Conservation (phyloP, 2,329 filamentous ascomycete genomes). For the Sarocladium strictum region DNA sequence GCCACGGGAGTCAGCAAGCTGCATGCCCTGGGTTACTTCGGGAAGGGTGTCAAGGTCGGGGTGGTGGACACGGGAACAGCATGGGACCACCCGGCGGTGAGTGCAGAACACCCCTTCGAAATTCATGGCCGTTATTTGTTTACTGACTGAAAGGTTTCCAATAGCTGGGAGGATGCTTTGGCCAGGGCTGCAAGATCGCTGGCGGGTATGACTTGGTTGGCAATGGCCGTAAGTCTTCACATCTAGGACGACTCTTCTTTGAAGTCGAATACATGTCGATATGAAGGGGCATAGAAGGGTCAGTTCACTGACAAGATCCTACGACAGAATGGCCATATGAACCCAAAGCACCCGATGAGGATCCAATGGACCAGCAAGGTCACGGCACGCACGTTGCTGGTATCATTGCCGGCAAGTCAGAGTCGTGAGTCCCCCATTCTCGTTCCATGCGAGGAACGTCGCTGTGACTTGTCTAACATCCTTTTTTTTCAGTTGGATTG, state of each 20-base stretch:
- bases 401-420: slow-evolving; percentile 23
- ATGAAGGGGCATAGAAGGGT: too few species aligned
- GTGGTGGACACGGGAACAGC: slow-evolving; percentile 21
- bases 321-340: not conserved
- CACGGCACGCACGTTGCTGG: slow-evolving; percentile 26
- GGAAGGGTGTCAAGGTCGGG: slow-evolving; percentile 19
- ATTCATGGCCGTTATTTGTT: too few species aligned
- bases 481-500: slow-evolving; percentile 16
- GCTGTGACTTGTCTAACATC: too few species aligned
- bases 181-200: slow-evolving; percentile 18
- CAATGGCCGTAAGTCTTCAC: slow-evolving; percentile 11
- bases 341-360: slow-evolving; percentile 15
- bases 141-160: too few species aligned
- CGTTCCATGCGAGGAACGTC: too few species aligned
- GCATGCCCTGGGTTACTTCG: slow-evolving; percentile 18
- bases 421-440: not conserved
- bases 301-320: too few species aligned
- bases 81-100: slow-evolving; percentile 17
- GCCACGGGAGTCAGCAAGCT: slow-evolving; percentile 19
- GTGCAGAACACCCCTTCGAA: too few species aligned
- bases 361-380: slow-evolving; percentile 20
- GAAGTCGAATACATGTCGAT: too few species aligned
- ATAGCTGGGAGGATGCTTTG: slow-evolving; percentile 20
- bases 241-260: too few species aligned
- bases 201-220: slow-evolving; percentile 21